These are phyloP conservation scores for Chlamydomonas applanata DNA, from an alignment of 139 green algal genomes.

Conservation along the genomic window DNA sequence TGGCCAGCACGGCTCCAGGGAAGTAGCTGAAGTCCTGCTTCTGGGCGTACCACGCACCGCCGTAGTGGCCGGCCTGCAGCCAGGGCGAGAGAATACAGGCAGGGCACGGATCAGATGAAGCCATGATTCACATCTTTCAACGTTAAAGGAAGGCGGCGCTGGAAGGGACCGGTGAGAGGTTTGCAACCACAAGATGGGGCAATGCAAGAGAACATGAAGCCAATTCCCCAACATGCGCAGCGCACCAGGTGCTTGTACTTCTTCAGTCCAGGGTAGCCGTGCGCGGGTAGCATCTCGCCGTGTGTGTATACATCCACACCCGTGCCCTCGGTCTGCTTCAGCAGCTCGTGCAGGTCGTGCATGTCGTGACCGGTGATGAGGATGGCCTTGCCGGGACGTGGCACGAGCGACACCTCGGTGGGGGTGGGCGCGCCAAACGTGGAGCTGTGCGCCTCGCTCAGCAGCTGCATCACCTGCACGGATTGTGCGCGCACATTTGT, in stretches of 20 bases:
- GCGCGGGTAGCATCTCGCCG: slow-evolving; percentile 74
- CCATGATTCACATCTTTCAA: too few relatives aligned
- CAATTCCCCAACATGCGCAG: too few relatives aligned
- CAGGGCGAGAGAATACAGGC: too few relatives aligned
- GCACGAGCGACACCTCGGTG: slow-evolving; percentile 55
- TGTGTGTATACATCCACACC: slow-evolving; percentile 66
- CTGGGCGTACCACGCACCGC: slow-evolving; percentile 62
- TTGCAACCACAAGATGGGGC: too few relatives aligned
- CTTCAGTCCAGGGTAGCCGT: slow-evolving; percentile 68
- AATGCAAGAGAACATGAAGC: too few relatives aligned
- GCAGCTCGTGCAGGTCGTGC: slow-evolving; percentile 65
- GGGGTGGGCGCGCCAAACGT: slow-evolving; percentile 61
- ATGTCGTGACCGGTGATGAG: slow-evolving; percentile 78
- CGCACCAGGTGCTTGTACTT: slow-evolving; percentile 35
- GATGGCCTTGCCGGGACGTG: slow-evolving; percentile 64
- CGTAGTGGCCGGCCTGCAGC: slow-evolving; percentile 14
- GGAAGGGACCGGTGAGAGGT: too few relatives aligned
- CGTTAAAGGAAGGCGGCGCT: too few relatives aligned
- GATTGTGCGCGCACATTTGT: slow-evolving; percentile 33
- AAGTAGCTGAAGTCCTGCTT: slow-evolving; percentile 56
- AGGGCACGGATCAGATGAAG: too few relatives aligned
- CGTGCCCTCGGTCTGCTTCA: slow-evolving; percentile 48
- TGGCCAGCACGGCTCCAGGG: slow-evolving; percentile 63
- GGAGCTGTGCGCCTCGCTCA: slow-evolving; percentile 54
- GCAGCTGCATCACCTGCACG: slow-evolving; percentile 54